Conservation (phyloP, 2,329 filamentous ascomycete species). For the Albifimbria verrucaria region DNA sequence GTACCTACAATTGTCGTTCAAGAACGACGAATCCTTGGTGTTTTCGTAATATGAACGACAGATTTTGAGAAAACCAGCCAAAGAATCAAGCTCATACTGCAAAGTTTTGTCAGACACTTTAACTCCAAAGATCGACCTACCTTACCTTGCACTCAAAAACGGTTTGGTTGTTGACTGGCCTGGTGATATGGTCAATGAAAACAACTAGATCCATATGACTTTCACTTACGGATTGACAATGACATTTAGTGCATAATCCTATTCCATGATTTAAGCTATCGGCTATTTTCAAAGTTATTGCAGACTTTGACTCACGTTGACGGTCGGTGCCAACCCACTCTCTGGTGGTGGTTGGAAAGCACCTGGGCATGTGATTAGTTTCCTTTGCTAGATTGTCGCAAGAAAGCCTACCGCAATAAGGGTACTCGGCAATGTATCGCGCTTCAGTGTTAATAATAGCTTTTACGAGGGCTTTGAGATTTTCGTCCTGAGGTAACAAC, state of each 20-base stretch:
- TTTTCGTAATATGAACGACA: constrained; percentile 72
- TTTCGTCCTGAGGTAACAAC: constrained; percentile 52
- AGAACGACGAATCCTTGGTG: constrained; percentile 67
- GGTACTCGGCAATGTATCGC: constrained; percentile 63
- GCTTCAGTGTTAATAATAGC: constrained; percentile 71
- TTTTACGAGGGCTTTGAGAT: constrained; percentile 64
- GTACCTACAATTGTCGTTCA: constrained; percentile 33
- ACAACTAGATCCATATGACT: background rate
- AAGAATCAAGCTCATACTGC: constrained; percentile 90
- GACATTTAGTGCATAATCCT: constrained; percentile 18
- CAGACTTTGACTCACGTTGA: constrained; percentile 13
- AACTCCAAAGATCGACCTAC: no score
- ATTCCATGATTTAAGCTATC: background rate
- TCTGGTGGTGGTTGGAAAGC: constrained; percentile 83
- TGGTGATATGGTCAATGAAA: constrained; percentile 2
- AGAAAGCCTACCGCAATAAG: constrained; percentile 59
- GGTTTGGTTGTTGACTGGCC: constrained; percentile 19
- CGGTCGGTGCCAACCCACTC: constrained; percentile 44
- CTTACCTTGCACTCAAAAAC: constrained; percentile 27
- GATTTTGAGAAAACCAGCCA: constrained; percentile 81
- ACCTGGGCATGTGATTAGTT: no score
- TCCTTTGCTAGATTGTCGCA: background rate
- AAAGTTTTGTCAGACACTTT: constrained; percentile 36
- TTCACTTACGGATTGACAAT: constrained; percentile 19
- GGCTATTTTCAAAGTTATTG: background rate